Evolutionary conservation across 352 stramenopile genomes (phyloP), one percentile per base, ranked within the genome.

Genomic region (Hyaloperonospora arabidopsidis): DNA sequence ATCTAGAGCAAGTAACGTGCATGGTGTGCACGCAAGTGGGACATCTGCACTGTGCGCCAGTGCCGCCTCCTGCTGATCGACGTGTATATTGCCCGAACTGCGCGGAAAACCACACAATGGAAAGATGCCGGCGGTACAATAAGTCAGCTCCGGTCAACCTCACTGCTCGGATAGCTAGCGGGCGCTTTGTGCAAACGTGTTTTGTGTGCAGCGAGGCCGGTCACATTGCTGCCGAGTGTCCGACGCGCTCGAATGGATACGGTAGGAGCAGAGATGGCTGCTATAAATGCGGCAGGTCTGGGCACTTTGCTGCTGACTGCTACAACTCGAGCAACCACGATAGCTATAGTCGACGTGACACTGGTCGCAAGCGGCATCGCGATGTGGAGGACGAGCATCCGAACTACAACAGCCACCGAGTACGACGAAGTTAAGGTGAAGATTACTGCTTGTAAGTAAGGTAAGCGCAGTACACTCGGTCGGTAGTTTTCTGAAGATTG

Each of bases 181-280:
- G 65, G 3, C 75, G 74, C 54, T 67, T 67, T 21, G 65, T 72
- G 34, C 81, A 82, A 59, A 82, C 83, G 63, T 92, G 82, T 54
- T 92, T 83, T 51, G 59, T 82, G 53, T 92, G 82, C 52, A 74
- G 86, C 44, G 69, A 77, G 49, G 36, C 68, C 15, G 82, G 78
- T n/a, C 82, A 92, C 54, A 71, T 92, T 29, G 77, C 78, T 19
- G 78, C 76, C 12, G 70, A 84, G 56, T 92, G 82, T 55, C 74
- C 79, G 10, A 36, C 59, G 12, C 63, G 73, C 12, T 67, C 65
- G 23, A 76, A 67, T 17, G 61, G 61, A 15, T 82, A 86, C 56
- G 17, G 22, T 17, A 56, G 52, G 28, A 61, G 63, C 45, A 65
- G 70, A 53, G 63, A 72, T 25, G 82, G 51, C 23, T 83, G 70